Evolutionary conservation across 1,284 basidiomycete species (phyloP).

Genomic region (Microbotryum lychnidis-dioicae): DNA sequence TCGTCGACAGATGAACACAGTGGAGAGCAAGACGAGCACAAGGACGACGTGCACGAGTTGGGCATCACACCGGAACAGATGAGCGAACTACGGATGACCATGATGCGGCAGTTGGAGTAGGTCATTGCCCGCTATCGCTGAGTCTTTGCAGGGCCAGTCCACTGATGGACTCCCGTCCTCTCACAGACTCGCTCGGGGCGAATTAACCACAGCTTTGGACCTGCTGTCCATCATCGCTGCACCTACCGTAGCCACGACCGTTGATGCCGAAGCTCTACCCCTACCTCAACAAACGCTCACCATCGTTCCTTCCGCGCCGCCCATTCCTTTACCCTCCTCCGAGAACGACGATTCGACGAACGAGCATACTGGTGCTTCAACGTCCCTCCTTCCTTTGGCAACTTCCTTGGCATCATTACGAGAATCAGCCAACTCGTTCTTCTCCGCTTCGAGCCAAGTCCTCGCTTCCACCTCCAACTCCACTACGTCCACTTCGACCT

Average conservation of each 20-base stretch:
- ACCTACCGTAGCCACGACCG: constrained; percentile 24
- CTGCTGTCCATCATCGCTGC: constrained; percentile 26
- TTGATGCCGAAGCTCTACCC: constrained; percentile 22
- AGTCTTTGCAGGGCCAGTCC: neutral
- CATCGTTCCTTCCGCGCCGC: constrained; percentile 10
- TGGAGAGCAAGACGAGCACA: neutral
- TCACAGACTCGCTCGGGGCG: constrained; percentile 20
- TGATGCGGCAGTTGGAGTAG: constrained; percentile 24
- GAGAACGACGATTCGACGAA: constrained; percentile 3
- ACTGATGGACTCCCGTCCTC: neutral
- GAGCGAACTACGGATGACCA: constrained; percentile 10
- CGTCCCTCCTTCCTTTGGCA: constrained; percentile 18
- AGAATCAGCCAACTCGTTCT: constrained; percentile 19
- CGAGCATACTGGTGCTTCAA: neutral
- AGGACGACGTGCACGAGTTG: neutral
- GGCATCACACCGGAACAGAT: constrained; percentile 16
- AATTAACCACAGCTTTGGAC: constrained; percentile 27
- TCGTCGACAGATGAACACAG: constrained; percentile 1
- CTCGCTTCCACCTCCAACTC: constrained; percentile 13
- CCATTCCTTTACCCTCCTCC: neutral
- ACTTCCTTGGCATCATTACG: constrained; percentile 15
- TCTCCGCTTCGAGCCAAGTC: constrained; percentile 21
- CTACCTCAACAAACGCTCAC: constrained; percentile 24
- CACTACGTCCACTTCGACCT: neutral
- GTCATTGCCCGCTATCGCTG: neutral